A percentile compares a stretch with the other conserved stretches of the same genome.
Evolutionary conservation across 2,329 filamentous ascomycete genomes (phyloP).

Genomic region (Xylaria sp.): DNA sequence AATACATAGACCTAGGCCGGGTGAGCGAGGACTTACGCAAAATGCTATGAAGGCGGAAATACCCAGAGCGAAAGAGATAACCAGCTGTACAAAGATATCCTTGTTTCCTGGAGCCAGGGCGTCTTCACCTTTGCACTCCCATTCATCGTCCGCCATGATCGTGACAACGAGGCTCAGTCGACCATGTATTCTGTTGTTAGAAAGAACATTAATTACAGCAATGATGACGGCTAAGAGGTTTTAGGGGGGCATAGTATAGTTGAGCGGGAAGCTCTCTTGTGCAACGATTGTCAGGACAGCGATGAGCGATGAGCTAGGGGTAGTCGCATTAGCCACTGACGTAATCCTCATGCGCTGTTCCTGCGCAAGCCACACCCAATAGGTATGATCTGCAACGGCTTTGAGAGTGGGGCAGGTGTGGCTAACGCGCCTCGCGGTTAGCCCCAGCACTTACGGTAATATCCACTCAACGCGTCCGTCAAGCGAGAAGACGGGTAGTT

Average conservation of each 20-base stretch:
- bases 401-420: not conserved
- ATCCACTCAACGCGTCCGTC: conserved; percentile 23
- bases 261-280: not conserved
- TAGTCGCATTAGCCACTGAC: conserved; percentile 13
- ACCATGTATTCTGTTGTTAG: not conserved
- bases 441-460: not conserved
- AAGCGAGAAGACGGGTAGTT: conserved; percentile 21
- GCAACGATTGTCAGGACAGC: not conserved
- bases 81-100: conserved; percentile 68
- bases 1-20: not conserved
- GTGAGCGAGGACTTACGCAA: conserved; percentile 60
- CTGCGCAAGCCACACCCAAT: conserved; percentile 1
- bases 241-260: conserved; percentile 19
- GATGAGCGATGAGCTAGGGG: not conserved
- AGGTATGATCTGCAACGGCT: not conserved
- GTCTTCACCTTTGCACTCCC: conserved; percentile 31
- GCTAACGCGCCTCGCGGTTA: not conserved
- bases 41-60: conserved; percentile 75
- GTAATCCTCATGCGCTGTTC: conserved; percentile 11
- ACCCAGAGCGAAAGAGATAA: conserved; percentile 74
- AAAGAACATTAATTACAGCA: conserved; percentile 6
- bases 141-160: conserved; percentile 25
- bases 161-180: conserved; percentile 9
- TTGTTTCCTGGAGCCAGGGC: conserved; percentile 47
- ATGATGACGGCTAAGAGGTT: not conserved